These are phyloP conservation scores for Agaricus blazei DNA, from an alignment of 768 basidiomycete species.

Conservation along the genomic window DNA sequence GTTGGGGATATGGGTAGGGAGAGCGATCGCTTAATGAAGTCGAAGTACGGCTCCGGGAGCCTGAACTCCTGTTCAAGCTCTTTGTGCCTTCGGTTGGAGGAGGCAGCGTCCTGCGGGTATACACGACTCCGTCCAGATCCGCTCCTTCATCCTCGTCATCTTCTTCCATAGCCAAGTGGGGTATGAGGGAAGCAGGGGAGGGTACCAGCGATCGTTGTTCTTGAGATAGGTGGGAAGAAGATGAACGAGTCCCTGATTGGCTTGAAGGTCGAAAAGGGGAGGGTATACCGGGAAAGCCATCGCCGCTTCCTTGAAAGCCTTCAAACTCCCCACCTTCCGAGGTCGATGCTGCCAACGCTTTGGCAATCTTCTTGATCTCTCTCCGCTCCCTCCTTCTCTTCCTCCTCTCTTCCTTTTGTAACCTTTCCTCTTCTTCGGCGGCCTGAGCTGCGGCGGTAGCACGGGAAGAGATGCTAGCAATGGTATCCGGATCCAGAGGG, in stretches of 20 bases:
- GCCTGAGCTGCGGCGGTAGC: conserved; percentile 25
- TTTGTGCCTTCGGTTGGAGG: conserved; percentile 10
- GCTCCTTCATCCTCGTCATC: conserved; percentile 44
- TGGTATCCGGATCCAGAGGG: conserved; percentile 52
- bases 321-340: conserved; percentile 45
- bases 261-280: neutral
- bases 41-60: conserved; percentile 60
- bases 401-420: conserved; percentile 42
- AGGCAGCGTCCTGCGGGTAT: conserved; percentile 34
- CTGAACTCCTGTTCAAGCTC: conserved; percentile 37
- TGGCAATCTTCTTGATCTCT: conserved; percentile 11
- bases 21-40: conserved; percentile 30
- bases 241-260: neutral
- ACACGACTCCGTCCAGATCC: conserved; percentile 56
- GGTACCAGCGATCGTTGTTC: neutral
- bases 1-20: neutral
- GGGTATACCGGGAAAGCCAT: conserved; percentile 8
- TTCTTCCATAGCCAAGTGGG: conserved; percentile 16
- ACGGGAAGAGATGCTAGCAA: conserved; percentile 45
- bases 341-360: conserved; percentile 23
- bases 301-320: conserved; percentile 58
- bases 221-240: neutral
- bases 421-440: conserved; percentile 34
- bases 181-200: conserved; percentile 1
- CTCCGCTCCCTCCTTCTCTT: conserved; percentile 40